Conservation (phyloP, 2,329 filamentous ascomycete species). For the Byssoonygena ceratinophila region DNA sequence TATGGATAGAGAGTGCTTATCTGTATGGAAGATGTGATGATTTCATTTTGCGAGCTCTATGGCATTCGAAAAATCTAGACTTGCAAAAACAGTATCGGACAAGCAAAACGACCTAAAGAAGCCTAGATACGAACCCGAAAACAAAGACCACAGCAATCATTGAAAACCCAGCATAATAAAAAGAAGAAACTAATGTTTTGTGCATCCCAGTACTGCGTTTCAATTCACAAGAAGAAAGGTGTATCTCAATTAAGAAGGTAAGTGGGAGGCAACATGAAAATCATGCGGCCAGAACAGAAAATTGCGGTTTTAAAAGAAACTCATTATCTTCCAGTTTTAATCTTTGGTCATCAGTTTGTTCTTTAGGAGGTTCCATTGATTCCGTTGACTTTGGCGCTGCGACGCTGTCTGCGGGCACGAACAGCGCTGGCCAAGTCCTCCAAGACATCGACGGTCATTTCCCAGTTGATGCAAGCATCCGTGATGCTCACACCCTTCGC, state of each 20-base stretch:
- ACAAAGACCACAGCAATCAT: neutral
- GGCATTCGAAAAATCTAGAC: neutral
- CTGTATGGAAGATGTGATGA: neutral
- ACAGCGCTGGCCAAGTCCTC: conserved; percentile 80
- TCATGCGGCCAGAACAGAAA: neutral
- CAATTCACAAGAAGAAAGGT: neutral
- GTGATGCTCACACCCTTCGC: conserved; percentile 92
- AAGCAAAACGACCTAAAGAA: neutral
- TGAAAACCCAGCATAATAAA: neutral
- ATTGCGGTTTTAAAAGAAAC: neutral
- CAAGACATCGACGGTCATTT: conserved; percentile 66
- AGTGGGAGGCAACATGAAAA: neutral
- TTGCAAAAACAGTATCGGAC: neutral
- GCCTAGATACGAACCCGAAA: neutral
- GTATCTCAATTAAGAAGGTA: neutral
- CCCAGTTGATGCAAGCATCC: conserved; percentile 93
- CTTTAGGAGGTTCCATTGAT: conserved; percentile 7
- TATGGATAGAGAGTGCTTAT: neutral
- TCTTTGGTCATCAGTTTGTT: neutral
- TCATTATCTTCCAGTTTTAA: neutral
- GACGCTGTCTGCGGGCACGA: conserved; percentile 54
- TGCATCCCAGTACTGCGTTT: too few relatives aligned
- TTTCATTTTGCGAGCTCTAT: neutral
- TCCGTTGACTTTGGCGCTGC: conserved; percentile 19
- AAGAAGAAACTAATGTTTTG: too few relatives aligned